These are phyloP conservation scores for Sugiyamaella lignohabitans DNA, from an alignment of 805 yeast species.

Conservation along the genomic window DNA sequence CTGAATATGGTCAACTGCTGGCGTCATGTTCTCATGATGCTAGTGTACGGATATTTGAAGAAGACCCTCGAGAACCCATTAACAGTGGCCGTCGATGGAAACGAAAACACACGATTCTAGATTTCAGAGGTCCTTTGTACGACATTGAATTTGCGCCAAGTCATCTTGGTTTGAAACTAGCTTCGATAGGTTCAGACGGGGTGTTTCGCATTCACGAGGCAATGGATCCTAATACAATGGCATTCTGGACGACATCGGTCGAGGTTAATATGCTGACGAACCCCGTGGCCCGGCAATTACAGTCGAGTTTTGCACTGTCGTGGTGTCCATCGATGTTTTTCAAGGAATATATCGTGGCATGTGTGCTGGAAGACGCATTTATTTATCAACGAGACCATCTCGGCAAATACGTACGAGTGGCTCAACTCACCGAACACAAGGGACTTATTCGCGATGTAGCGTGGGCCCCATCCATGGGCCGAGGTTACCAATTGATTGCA, in stretches of 20 bases:
- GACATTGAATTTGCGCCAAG: constrained; percentile 87
- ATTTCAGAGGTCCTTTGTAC: constrained; percentile 81
- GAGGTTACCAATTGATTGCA: constrained; percentile 80
- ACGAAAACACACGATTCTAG: constrained; percentile 68
- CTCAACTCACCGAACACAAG: constrained; percentile 72
- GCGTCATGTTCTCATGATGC: constrained; percentile 89
- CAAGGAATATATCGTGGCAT: constrained; percentile 72
- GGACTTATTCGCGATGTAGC: constrained; percentile 82
- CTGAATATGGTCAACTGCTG: constrained; percentile 81
- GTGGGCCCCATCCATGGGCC: constrained; percentile 97
- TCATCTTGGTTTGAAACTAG: constrained; percentile 73
- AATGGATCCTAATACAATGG: constrained; percentile 79
- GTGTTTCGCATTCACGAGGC: constrained; percentile 79
- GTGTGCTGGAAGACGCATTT: constrained; percentile 82
- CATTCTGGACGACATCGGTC: constrained; percentile 70
- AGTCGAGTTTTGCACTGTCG: constrained; percentile 74
- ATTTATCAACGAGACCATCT: constrained; percentile 54
- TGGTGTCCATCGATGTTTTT: constrained; percentile 90
- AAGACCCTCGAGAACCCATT: constrained; percentile 66
- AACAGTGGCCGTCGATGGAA: constrained; percentile 84
- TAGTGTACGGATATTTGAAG: constrained; percentile 87
- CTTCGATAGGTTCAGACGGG: constrained; percentile 87
- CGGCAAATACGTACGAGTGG: constrained; percentile 41
- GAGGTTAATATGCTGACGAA: constrained; percentile 55
- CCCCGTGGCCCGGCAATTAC: constrained; percentile 75